Evolutionary conservation across 495 filamentous ascomycete genomes (phyloP).

Genomic region (Schizothecium vesticola): DNA sequence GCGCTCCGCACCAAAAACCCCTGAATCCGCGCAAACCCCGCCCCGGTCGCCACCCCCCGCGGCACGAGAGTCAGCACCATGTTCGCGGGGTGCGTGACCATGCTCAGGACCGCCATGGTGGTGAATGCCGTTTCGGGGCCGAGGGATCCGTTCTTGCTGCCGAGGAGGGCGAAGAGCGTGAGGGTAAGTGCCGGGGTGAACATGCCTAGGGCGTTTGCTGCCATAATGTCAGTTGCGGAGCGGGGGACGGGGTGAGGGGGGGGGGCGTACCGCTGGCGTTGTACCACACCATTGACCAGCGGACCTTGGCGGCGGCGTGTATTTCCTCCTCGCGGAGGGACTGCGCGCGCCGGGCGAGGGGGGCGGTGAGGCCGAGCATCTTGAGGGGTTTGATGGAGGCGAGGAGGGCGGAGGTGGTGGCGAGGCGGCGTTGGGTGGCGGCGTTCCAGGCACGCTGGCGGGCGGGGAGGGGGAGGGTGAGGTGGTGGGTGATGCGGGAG

Average conservation of each 20-base stretch:
- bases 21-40: slow-evolving; percentile 36
- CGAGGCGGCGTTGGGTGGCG: slow-evolving; percentile 50
- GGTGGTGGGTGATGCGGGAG: slow-evolving; percentile 39
- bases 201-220: slow-evolving; percentile 38
- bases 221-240: background rate
- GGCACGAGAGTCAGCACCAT: slow-evolving; percentile 41
- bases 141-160: slow-evolving; percentile 10
- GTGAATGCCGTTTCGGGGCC: slow-evolving; percentile 36
- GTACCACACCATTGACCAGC: slow-evolving; percentile 41
- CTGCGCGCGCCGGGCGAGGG: background rate
- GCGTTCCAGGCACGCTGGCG: slow-evolving; percentile 47
- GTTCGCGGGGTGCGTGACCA: slow-evolving; percentile 38
- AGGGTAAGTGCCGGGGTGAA: slow-evolving; percentile 40
- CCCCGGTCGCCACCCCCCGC: slow-evolving; percentile 24
- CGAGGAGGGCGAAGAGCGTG: slow-evolving; percentile 30
- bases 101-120: slow-evolving; percentile 29
- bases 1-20: slow-evolving; percentile 11
- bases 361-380: slow-evolving; percentile 51
- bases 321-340: slow-evolving; percentile 4
- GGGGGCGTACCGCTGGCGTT: slow-evolving; percentile 37
- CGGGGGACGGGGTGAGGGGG: background rate
- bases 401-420: slow-evolving; percentile 47
- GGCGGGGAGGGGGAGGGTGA: slow-evolving; percentile 41
- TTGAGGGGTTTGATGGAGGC: slow-evolving; percentile 57
- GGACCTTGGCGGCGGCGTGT: slow-evolving; percentile 25